These are phyloP conservation scores for Xylaria palmicola DNA, from an alignment of 495 filamentous ascomycete species.

Conservation along the genomic window DNA sequence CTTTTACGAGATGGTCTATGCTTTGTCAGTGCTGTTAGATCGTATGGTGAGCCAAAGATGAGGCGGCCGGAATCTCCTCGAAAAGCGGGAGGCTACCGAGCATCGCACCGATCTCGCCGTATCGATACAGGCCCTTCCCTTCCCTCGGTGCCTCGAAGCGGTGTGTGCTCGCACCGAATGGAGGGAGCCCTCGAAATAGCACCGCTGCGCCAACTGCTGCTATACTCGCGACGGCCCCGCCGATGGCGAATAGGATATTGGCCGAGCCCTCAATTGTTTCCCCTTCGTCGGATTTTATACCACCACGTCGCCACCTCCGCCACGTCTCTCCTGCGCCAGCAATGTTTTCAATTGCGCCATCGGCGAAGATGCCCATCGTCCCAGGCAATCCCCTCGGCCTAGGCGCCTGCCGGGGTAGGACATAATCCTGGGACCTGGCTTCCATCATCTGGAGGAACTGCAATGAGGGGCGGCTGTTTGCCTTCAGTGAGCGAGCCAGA, in stretches of 20 bases:
- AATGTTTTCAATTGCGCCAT: constrained; percentile 28
- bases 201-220: constrained; percentile 24
- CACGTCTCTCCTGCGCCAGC: constrained; percentile 29
- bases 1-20: not conserved
- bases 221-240: constrained; percentile 20
- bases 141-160: constrained; percentile 27
- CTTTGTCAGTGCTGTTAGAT: not conserved
- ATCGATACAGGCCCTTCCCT: constrained; percentile 24
- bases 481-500: constrained; percentile 61
- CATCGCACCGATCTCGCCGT: constrained; percentile 38
- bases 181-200: constrained; percentile 23
- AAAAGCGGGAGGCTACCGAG: constrained; percentile 23
- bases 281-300: constrained; percentile 19
- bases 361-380: constrained; percentile 31
- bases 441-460: constrained; percentile 54
- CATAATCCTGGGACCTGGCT: constrained; percentile 35
- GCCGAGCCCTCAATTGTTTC: constrained; percentile 27
- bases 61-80: not conserved
- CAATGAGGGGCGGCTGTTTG: constrained; percentile 53
- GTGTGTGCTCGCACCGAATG: constrained; percentile 36
- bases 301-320: constrained; percentile 28
- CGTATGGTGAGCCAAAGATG: not conserved
- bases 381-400: constrained; percentile 15
- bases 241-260: constrained; percentile 19
- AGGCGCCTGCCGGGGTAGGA: constrained; percentile 20